Evolutionary conservation across 1,139 yeast species (phyloP), one percentile per base, ranked within the genome.

Genomic region (Pichia sp.): DNA sequence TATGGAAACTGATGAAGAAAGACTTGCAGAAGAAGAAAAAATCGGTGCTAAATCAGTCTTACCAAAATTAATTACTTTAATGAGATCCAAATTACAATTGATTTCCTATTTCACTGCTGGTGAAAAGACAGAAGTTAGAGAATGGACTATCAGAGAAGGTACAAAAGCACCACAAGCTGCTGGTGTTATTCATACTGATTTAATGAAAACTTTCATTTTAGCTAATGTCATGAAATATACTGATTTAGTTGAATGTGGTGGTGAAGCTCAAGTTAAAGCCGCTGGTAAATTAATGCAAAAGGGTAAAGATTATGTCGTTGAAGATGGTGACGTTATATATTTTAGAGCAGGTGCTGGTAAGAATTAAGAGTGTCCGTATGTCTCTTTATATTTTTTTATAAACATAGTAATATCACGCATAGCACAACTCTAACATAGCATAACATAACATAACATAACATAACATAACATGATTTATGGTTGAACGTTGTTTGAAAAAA

Each of bases 291-390:
- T 92, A 65, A 70, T 79, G 69, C 86, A 79, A 66, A 92, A 92
- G 82, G 99, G 99, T 77, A 94, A 92, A 71, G 97, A 90, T 59
- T 92, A 94, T 66, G 92, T 80, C 56, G 96, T 94, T 56, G 90
- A 83, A 68, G 88, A 82, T 58, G 88, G 97, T 68, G 97, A 90
- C 68, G 77, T 92, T 62, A 82, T 90, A 60, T 90, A 84, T 73
- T 86, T 90, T 76, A 85, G 95, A 76, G 89, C 97, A 54, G 97
- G 95, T 68, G 96, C 95, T 52, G 97, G 97, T 73, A 90, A 90
- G 77, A 80, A 78, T 65, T 80, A 69, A 51, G 16, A 6, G 3
- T 16, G 16, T 6, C 25, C 11, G 7, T 18, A 4, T 16, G 16
- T 6, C 25, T n/a, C 13, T 18, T 18, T 34, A 7, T 30, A n/a